Conservation (phyloP, 1,139 yeast species). For the Blastobotrys persicus region DNA sequence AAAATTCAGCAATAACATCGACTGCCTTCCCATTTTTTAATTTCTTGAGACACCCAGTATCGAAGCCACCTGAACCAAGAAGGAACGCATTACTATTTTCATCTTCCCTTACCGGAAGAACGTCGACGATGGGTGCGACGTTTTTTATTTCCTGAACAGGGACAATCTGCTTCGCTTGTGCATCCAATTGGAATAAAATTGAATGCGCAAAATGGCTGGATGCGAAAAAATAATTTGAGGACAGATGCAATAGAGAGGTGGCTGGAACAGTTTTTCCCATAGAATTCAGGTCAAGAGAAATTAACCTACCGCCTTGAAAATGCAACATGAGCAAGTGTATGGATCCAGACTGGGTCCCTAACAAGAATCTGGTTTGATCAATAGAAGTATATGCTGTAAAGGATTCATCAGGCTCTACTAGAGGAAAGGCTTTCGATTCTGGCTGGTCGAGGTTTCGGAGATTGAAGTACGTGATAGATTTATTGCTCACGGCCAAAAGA, state of each 20-base stretch:
- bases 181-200: constrained; percentile 18
- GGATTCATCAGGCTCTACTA: background rate
- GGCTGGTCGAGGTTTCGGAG: background rate
- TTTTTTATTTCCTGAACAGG: constrained; percentile 15
- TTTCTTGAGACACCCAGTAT: constrained; percentile 13
- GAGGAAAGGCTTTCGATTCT: background rate
- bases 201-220: constrained; percentile 21
- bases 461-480: background rate
- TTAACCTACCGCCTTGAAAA: background rate
- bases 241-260: constrained; percentile 18
- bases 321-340: constrained; percentile 15
- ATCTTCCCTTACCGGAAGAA: constrained; percentile 9
- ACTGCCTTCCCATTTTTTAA: constrained; percentile 11
- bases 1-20: constrained; percentile 11
- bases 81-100: constrained; percentile 7
- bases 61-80: constrained; percentile 17
- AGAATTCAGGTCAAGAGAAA: constrained; percentile 12
- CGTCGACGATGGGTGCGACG: constrained; percentile 17
- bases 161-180: background rate
- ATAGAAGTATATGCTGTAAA: constrained; percentile 16
- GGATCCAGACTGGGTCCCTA: constrained; percentile 17
- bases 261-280: constrained; percentile 21
- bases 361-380: constrained; percentile 15
- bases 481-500: background rate
- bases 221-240: constrained; percentile 22